Percentiles rank a stretch among this genome's conserved stretches.
These are phyloP conservation scores for Paradendryphiella salina DNA, from an alignment of 2,329 filamentous ascomycete genomes.

Conservation along the genomic window DNA sequence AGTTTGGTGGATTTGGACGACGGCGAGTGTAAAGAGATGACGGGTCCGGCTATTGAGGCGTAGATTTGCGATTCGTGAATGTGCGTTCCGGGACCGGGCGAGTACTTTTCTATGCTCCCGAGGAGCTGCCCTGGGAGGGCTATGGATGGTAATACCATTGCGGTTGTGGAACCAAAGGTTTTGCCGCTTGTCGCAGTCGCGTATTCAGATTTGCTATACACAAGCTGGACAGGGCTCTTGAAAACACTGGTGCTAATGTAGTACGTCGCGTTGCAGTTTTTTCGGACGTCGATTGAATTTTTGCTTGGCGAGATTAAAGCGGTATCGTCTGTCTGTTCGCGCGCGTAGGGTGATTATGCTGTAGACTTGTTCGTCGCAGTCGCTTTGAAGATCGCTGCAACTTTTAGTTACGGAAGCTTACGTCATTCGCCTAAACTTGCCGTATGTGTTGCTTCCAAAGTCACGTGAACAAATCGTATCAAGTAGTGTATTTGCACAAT, in stretches of 20 bases:
- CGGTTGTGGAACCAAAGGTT: background rate
- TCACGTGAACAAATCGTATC: slow-evolving; percentile 1
- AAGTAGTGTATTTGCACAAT: slow-evolving; percentile 17
- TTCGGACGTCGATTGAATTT: background rate
- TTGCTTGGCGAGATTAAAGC: background rate
- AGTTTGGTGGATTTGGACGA: slow-evolving; percentile 56
- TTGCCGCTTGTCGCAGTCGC: background rate
- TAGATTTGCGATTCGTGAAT: slow-evolving; percentile 74
- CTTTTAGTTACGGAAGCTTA: slow-evolving; percentile 32
- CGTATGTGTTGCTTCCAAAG: slow-evolving; percentile 1
- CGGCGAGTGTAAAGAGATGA: slow-evolving; percentile 51
- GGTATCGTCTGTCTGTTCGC: slow-evolving; percentile 1
- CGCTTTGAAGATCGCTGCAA: slow-evolving; percentile 18
- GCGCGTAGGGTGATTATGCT: slow-evolving; percentile 1
- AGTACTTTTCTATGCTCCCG: slow-evolving; percentile 67
- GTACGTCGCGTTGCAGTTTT: background rate
- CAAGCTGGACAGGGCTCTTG: background rate
- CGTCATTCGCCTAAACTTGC: slow-evolving; percentile 28
- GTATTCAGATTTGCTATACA: background rate
- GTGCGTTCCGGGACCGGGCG: slow-evolving; percentile 81
- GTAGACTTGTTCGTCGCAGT: background rate
- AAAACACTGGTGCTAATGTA: background rate
- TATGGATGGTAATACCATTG: slow-evolving; percentile 50
- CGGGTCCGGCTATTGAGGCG: slow-evolving; percentile 78
- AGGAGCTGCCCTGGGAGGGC: slow-evolving; percentile 83